A percentile compares a stretch with the other conserved stretches of the same genome.
These are phyloP conservation scores for Trametes pubescens DNA, from an alignment of 1,284 basidiomycete species.

Conservation along the genomic window DNA sequence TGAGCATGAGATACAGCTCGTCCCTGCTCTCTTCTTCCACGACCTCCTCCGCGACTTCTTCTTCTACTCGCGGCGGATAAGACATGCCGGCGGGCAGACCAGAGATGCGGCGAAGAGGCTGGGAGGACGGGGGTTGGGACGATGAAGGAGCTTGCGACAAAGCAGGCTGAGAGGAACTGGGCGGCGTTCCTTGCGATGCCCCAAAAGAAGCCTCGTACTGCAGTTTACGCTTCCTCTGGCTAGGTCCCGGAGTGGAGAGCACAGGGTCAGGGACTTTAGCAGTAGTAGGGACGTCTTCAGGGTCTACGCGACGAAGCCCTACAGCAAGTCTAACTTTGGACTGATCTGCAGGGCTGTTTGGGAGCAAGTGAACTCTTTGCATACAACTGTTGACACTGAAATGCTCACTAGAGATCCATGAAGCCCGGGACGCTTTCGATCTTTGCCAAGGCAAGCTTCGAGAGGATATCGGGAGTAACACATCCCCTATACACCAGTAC, in stretches of 20 bases:
- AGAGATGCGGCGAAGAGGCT: slow-evolving; percentile 31
- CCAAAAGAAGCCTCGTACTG: slow-evolving; percentile 37
- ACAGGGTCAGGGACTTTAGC: slow-evolving; percentile 34
- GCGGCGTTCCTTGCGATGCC: slow-evolving; percentile 23
- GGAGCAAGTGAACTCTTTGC: not conserved
- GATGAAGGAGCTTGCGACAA: slow-evolving; percentile 22
- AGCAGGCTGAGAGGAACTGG: slow-evolving; percentile 29
- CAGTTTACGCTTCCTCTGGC: slow-evolving; percentile 50
- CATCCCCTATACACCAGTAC: slow-evolving; percentile 63
- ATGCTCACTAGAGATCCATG: slow-evolving; percentile 53
- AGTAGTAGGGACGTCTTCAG: slow-evolving; percentile 53
- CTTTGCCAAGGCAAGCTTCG: slow-evolving; percentile 52
- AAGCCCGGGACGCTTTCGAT: slow-evolving; percentile 60
- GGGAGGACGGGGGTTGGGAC: slow-evolving; percentile 22
- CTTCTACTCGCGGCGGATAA: slow-evolving; percentile 36
- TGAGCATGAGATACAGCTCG: slow-evolving; percentile 70
- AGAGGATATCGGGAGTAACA: slow-evolving; percentile 65
- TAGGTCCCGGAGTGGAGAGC: slow-evolving; percentile 32
- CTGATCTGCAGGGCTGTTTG: slow-evolving; percentile 61
- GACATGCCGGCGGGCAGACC: slow-evolving; percentile 20
- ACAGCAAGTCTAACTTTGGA: slow-evolving; percentile 67
- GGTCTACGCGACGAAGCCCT: slow-evolving; percentile 58
- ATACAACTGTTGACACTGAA: not conserved
- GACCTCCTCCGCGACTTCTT: slow-evolving; percentile 53
- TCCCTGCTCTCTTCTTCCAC: slow-evolving; percentile 57